Percentiles rank a stretch among this genome's conserved stretches.
Conservation (phyloP, 768 basidiomycete species). For the Pseudohyphozyma bogoriensis region DNA sequence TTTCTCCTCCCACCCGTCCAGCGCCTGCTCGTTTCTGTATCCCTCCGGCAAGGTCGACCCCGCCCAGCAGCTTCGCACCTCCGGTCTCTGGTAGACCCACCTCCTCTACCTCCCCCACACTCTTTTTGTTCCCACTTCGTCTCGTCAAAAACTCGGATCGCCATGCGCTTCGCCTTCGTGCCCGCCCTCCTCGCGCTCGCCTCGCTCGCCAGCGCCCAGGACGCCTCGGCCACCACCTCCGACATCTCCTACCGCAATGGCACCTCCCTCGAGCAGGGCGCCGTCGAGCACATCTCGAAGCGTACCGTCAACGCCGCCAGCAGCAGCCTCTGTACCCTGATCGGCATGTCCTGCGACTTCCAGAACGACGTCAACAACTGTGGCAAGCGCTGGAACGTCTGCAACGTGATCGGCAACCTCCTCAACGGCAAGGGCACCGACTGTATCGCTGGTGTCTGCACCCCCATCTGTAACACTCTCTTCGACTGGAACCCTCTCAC, state of each 20-base stretch:
- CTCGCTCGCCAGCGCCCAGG: not conserved
- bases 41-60: too few species aligned
- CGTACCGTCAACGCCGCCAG: conserved; percentile 12
- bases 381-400: not conserved
- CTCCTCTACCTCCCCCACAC: too few species aligned
- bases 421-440: conserved; percentile 1
- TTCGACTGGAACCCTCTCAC: conserved; percentile 20
- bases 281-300: conserved; percentile 13
- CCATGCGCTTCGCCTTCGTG: conserved; percentile 4
- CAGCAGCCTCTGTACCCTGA: conserved; percentile 2
- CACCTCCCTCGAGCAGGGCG: conserved; percentile 5
- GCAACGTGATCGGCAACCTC: conserved; percentile 3
- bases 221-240: not conserved
- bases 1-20: too few species aligned
- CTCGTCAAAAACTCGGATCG: too few species aligned
- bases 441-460: conserved; percentile 7
- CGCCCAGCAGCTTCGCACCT: too few species aligned
- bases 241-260: conserved; percentile 1
- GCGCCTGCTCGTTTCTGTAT: too few species aligned
- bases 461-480: conserved; percentile 6
- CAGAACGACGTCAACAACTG: conserved; percentile 21
- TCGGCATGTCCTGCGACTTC: too few species aligned
- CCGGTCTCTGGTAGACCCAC: too few species aligned
- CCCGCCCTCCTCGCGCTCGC: conserved; percentile 1
- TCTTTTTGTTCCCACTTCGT: too few species aligned